Base-by-base conservation (phyloP, 495 filamentous ascomycete species). In the Xylaria telfairii region DNA sequence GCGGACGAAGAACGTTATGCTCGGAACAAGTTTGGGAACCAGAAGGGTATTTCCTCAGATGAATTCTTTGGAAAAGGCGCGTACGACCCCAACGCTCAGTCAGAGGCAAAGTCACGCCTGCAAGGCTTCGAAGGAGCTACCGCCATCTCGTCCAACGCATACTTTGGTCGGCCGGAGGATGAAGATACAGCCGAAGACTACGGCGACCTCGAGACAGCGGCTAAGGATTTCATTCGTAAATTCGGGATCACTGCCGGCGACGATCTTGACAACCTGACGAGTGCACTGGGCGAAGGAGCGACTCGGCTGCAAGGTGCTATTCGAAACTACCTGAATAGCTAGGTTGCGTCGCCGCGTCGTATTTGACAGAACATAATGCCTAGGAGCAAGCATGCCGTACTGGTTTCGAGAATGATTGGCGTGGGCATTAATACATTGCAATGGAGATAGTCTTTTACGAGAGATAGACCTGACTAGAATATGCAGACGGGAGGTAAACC, bases 11-110 rank as follows among this genome's bases (percentile, higher is more conserved):
- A 95, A 74, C 85, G 84, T 71, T 94, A 90, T 75, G 92, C 93
- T 3, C 90, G 92, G 69, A 78, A 78, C 85, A 95, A 95, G 77
- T 99, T 99, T 73, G 96, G 95, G 67, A 81, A 79, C 64, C 96
- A 99, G 82, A 98, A 97, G 85, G 92, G 92, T 79, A 99, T 99
- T 73, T 97, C 94, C 1, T 97, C 93, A 4, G 96, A 99, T 81
- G 96, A 99, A 75, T 98, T 97, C 84, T 99, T 99, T 78, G 94
- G 95, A 69, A 95, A 95, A 75, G 92, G 93, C 32, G 81, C 87
- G 61, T 98, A 91, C 77, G 93, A 99, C 74, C 89, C 95, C 37
- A 82, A 84, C 42, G 90, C 91, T 4, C 91, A 95, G 76, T 86
- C 91, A 53, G 95, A 98, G 84, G 94, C 96, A 62, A 95, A 96